These are phyloP conservation scores for Paramecium caudatum DNA, from an alignment of 73 alveolate species.

Conservation along the genomic window DNA sequence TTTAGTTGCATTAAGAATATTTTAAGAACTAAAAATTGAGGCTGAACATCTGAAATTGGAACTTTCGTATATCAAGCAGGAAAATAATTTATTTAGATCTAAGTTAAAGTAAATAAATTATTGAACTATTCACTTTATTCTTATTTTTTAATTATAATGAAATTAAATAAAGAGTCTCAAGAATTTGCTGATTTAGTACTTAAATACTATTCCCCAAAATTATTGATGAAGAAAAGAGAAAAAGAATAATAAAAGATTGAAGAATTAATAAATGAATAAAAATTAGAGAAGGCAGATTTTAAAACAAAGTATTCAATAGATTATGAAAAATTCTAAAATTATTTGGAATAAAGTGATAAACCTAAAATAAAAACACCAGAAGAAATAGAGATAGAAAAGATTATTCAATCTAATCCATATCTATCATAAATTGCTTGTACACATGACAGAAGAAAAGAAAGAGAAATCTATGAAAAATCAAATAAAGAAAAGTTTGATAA, in stretches of 20 bases:
- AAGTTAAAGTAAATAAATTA: conserved; percentile 40
- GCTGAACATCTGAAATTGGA: conserved; percentile 61
- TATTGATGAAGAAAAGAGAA: conserved; percentile 26
- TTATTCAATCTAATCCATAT: conserved; percentile 74
- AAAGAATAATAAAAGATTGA: conserved; percentile 6
- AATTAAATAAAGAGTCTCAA: conserved; percentile 40
- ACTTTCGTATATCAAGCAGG: conserved; percentile 44
- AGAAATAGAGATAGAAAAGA: conserved; percentile 63
- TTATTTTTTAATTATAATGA: neutral
- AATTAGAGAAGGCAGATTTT: neutral
- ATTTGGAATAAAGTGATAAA: conserved; percentile 46
- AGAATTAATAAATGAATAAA: neutral
- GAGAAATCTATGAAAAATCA: conserved; percentile 79
- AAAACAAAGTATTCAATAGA: conserved; percentile 67
- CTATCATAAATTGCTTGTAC: conserved; percentile 75
- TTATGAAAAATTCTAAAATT: conserved; percentile 63
- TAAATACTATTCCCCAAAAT: conserved; percentile 71
- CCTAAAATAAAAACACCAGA: conserved; percentile 33
- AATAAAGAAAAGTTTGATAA: conserved; percentile 80
- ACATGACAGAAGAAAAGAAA: conserved; percentile 81
- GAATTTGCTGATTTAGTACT: conserved; percentile 65
- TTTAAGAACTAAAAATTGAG: conserved; percentile 43
- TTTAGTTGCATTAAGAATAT: conserved; percentile 37
- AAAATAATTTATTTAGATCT: conserved; percentile 15
- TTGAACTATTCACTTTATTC: conserved; percentile 12